Percentiles rank a stretch among this genome's conserved stretches.
phyloP scores from a whole-genome alignment of 2,329 filamentous ascomycete genomes.

The Penicillium sp. region DNA sequence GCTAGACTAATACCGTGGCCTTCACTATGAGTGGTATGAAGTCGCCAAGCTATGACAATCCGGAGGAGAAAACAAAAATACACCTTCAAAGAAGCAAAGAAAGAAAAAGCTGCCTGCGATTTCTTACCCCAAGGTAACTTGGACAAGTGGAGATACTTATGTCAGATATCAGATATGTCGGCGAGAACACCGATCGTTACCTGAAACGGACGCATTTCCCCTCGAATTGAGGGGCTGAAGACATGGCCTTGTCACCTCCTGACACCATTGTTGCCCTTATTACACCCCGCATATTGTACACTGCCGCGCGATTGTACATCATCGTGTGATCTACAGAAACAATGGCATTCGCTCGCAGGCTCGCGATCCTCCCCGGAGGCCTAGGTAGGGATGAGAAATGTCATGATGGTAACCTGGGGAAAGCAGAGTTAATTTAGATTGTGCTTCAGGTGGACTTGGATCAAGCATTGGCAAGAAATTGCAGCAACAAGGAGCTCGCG shows the following conservation, averaged over 20 bases:
- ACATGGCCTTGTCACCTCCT: background rate
- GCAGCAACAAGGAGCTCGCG: slow-evolving; percentile 38
- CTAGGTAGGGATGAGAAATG: slow-evolving; percentile 31
- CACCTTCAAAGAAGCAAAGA: too few species aligned
- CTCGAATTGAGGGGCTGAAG: background rate
- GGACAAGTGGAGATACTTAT: background rate
- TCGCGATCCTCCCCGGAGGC: slow-evolving; percentile 44
- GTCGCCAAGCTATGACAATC: too few species aligned
- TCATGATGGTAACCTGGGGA: slow-evolving; percentile 7
- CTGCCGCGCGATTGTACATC: background rate
- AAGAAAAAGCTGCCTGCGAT: background rate
- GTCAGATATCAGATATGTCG: background rate
- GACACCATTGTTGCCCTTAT: background rate
- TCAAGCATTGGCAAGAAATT: slow-evolving; percentile 43
- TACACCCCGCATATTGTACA: background rate
- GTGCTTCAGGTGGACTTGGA: slow-evolving; percentile 38
- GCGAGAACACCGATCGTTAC: slow-evolving; percentile 1
- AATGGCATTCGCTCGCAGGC: slow-evolving; percentile 37
- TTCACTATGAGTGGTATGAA: too few species aligned
- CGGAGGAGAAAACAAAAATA: too few species aligned
- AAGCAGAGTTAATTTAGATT: slow-evolving; percentile 15
- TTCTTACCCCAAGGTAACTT: background rate
- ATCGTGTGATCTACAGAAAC: background rate
- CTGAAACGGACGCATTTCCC: background rate
- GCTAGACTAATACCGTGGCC: too few species aligned